These are phyloP conservation scores for Hemisphaericaspora nanyangensis DNA, from an alignment of 805 yeast species.

Conservation along the genomic window DNA sequence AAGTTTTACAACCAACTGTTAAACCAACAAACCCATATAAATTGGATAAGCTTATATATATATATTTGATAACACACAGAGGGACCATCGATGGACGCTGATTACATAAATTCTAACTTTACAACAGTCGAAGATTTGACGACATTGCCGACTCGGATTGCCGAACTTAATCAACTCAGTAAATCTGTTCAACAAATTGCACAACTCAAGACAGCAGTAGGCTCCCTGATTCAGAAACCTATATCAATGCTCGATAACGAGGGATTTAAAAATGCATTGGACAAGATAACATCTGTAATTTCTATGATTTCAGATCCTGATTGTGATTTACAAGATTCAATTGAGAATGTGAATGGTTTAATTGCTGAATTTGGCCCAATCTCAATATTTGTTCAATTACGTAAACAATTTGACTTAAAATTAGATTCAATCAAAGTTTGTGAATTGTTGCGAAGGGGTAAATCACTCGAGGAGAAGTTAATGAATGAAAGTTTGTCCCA, in stretches of 20 bases:
- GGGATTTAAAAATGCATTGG: background rate
- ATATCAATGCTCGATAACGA: slow-evolving; percentile 2
- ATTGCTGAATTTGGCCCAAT: slow-evolving; percentile 12
- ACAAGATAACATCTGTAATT: slow-evolving; percentile 2
- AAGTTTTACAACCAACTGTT: background rate
- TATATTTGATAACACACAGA: background rate
- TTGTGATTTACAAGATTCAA: slow-evolving; percentile 3
- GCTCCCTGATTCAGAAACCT: background rate
- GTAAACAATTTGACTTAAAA: background rate
- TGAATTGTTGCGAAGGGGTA: background rate
- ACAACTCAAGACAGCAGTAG: slow-evolving; percentile 3
- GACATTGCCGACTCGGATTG: slow-evolving; percentile 20
- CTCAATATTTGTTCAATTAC: slow-evolving; percentile 6
- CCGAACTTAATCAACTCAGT: slow-evolving; percentile 19
- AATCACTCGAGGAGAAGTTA: background rate
- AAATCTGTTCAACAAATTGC: slow-evolving; percentile 7
- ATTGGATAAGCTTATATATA: too few relatives aligned
- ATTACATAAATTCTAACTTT: slow-evolving; percentile 31
- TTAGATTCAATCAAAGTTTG: background rate
- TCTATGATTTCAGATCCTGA: background rate
- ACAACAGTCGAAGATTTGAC: slow-evolving; percentile 32
- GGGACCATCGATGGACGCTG: background rate
- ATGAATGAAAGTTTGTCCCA: background rate
- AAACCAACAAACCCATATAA: background rate
- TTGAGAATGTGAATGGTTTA: slow-evolving; percentile 8